Percentiles rank a stretch among this genome's conserved stretches.
phyloP scores from a whole-genome alignment of 2,329 filamentous ascomycete genomes.

The Alternaria arbusti region DNA sequence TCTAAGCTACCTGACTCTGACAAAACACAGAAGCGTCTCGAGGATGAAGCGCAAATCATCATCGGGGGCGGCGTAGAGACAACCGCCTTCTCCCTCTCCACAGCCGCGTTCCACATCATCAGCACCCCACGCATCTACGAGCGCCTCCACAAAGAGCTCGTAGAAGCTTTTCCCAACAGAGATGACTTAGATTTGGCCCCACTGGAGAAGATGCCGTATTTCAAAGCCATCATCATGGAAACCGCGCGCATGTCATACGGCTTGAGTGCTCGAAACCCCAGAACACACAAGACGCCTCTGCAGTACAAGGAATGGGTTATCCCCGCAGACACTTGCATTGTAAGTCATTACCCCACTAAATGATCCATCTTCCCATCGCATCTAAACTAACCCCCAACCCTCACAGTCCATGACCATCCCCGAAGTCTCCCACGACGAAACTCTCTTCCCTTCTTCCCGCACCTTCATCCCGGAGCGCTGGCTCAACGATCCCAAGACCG shows the following conservation, averaged over 20 bases:
- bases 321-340: conserved; percentile 44
- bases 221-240: conserved; percentile 32
- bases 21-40: conserved; percentile 47
- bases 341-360: neutral
- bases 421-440: conserved; percentile 44
- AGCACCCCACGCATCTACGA: conserved; percentile 38
- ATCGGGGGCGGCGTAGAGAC: conserved; percentile 51
- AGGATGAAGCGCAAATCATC: conserved; percentile 49
- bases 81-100: conserved; percentile 41
- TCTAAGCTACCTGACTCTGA: conserved; percentile 41
- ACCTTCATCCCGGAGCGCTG: conserved; percentile 52
- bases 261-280: conserved; percentile 47
- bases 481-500: conserved; percentile 39
- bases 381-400: neutral
- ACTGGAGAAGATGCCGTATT: conserved; percentile 19
- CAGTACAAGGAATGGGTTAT: conserved; percentile 39
- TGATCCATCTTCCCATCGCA: neutral
- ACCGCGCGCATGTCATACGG: conserved; percentile 48
- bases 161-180: conserved; percentile 35
- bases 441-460: conserved; percentile 46
- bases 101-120: conserved; percentile 43
- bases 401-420: conserved; percentile 43
- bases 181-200: conserved; percentile 27
- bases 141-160: conserved; percentile 40
- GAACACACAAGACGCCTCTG: conserved; percentile 33